Evolutionary conservation across 768 basidiomycete genomes (phyloP).

Genomic region (Pleurotus pulmonarius): DNA sequence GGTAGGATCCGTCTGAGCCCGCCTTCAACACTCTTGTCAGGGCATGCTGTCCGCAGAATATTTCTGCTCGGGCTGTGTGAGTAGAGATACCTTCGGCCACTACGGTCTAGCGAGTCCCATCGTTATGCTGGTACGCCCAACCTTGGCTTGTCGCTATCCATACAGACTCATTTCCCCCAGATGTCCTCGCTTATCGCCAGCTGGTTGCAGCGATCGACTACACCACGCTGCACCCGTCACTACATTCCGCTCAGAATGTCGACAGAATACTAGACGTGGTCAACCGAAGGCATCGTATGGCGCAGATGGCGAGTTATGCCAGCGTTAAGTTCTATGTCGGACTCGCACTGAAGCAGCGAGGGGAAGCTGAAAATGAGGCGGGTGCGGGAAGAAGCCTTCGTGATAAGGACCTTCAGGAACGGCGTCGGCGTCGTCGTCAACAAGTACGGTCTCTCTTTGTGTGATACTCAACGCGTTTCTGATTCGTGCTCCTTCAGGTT

Average conservation of each 20-base stretch:
- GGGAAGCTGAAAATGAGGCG: conserved; percentile 34
- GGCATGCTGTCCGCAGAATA: conserved; percentile 99
- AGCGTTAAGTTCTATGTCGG: conserved; percentile 98
- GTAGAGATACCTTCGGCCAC: conserved; percentile 89
- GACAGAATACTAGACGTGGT: conserved; percentile 84
- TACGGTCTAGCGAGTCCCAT: conserved; percentile 97
- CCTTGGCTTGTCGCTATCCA: neutral
- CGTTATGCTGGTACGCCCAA: conserved; percentile 77
- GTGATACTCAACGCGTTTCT: neutral
- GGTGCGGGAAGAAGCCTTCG: conserved; percentile 79
- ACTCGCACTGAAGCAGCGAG: conserved; percentile 75
- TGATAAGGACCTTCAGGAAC: conserved; percentile 92
- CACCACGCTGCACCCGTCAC: conserved; percentile 74
- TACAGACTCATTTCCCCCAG: conserved; percentile 28
- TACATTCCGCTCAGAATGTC: conserved; percentile 86
- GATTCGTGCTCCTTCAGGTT: conserved; percentile 47
- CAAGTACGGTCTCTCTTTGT: conserved; percentile 53
- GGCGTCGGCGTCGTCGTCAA: conserved; percentile 96
- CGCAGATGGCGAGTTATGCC: conserved; percentile 95
- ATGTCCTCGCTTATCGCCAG: conserved; percentile 93
- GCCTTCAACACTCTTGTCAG: conserved; percentile 96
- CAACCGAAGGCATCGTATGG: conserved; percentile 91
- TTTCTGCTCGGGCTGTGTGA: conserved; percentile 93
- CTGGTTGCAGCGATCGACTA: conserved; percentile 87
- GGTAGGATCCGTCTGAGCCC: conserved; percentile 80